Percentiles rank a stretch among this genome's conserved stretches.
Evolutionary conservation across 495 filamentous ascomycete genomes (phyloP).

Genomic region (Neurospora hispaniola): DNA sequence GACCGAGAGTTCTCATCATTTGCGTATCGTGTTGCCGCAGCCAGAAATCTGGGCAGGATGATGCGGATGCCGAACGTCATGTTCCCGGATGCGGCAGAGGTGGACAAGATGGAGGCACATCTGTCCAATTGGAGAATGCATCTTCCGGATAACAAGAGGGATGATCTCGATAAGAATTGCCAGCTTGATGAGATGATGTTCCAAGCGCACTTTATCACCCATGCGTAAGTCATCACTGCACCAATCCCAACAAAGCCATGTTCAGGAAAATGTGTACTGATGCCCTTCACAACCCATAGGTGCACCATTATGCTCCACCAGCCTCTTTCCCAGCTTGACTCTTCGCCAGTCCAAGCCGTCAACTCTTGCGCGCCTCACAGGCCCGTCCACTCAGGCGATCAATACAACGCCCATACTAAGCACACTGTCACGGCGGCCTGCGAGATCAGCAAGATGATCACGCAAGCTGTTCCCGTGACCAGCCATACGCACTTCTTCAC

Average conservation of each 20-base stretch:
- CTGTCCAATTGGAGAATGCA: slow-evolving; percentile 79
- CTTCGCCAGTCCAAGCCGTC: slow-evolving; percentile 41
- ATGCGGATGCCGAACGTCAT: slow-evolving; percentile 43
- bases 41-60: slow-evolving; percentile 64
- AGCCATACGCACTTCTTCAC: slow-evolving; percentile 85
- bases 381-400: slow-evolving; percentile 42
- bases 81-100: slow-evolving; percentile 33
- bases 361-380: slow-evolving; percentile 48
- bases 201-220: slow-evolving; percentile 76
- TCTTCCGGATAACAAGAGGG: slow-evolving; percentile 63
- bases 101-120: slow-evolving; percentile 55
- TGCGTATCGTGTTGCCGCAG: slow-evolving; percentile 64
- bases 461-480: slow-evolving; percentile 59
- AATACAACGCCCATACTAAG: slow-evolving; percentile 60
- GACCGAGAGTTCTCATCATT: slow-evolving; percentile 66
- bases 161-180: slow-evolving; percentile 55
- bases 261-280: not conserved
- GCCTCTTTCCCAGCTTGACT: slow-evolving; percentile 51
- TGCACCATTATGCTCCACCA: slow-evolving; percentile 66
- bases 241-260: not conserved
- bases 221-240: slow-evolving; percentile 38
- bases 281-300: slow-evolving; percentile 9
- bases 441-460: slow-evolving; percentile 66
- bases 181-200: slow-evolving; percentile 84
- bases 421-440: slow-evolving; percentile 72